Conservation (phyloP, 2,329 filamentous ascomycete species). For the Periglandula ipomoeae region DNA sequence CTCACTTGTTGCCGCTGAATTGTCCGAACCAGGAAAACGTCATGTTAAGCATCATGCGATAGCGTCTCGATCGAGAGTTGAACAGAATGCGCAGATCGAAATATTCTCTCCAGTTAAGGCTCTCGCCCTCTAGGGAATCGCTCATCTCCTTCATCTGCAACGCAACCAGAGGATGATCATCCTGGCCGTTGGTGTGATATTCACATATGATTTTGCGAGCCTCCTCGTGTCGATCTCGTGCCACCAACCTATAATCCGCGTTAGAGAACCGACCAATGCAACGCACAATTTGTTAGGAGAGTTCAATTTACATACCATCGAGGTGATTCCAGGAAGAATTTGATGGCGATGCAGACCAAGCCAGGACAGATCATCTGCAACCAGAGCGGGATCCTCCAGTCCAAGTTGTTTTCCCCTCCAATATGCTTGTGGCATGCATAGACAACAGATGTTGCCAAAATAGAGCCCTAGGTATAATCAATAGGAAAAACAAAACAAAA, state of each 20-base stretch:
- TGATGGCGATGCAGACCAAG: conserved; percentile 18
- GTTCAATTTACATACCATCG: conserved; percentile 11
- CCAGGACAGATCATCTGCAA: conserved; percentile 24
- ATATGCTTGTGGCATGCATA: too few relatives aligned
- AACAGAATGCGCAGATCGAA: conserved; percentile 27
- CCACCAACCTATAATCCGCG: conserved; percentile 11
- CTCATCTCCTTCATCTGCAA: conserved; percentile 29
- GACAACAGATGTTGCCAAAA: too few relatives aligned
- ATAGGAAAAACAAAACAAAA: not conserved
- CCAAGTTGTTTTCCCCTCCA: conserved; percentile 4
- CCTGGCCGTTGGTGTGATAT: conserved; percentile 31
- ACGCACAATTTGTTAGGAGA: too few relatives aligned
- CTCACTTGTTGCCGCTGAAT: conserved; percentile 27
- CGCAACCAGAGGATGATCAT: conserved; percentile 25
- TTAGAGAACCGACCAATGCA: too few relatives aligned
- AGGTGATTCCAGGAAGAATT: conserved; percentile 24
- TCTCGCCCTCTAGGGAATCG: conserved; percentile 18
- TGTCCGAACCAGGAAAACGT: conserved; percentile 32
- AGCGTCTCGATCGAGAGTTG: conserved; percentile 24
- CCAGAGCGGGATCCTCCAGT: conserved; percentile 26
- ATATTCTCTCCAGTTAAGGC: conserved; percentile 18
- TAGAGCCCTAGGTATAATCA: not conserved
- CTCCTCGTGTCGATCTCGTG: conserved; percentile 20
- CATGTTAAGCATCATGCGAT: conserved; percentile 28
- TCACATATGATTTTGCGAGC: conserved; percentile 24